A percentile compares a stretch with the other conserved stretches of the same genome.
Conservation (phyloP, 2,329 filamentous ascomycete genomes). For the Botrytis galanthina region DNA sequence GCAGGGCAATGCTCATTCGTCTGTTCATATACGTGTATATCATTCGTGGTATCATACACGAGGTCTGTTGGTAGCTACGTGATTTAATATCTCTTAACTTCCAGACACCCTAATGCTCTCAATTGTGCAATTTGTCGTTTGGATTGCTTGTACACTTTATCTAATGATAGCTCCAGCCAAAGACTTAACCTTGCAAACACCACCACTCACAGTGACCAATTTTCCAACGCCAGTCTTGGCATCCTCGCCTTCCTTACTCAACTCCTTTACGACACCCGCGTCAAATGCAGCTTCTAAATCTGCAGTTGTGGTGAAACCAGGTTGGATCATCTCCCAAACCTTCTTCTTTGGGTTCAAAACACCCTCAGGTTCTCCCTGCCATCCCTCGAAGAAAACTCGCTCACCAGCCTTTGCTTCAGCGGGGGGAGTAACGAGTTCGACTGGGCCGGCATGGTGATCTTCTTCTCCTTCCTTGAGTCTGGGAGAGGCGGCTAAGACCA, state of each 20-base stretch:
- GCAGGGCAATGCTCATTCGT: neutral
- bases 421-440: constrained; percentile 88
- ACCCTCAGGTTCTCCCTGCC: constrained; percentile 87
- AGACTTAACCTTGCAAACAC: constrained; percentile 77
- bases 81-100: neutral
- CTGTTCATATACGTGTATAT: neutral
- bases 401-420: constrained; percentile 77
- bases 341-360: constrained; percentile 99
- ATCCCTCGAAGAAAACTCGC: constrained; percentile 90
- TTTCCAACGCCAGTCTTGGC: constrained; percentile 49
- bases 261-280: constrained; percentile 69
- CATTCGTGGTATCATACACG: neutral
- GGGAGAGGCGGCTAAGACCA: constrained; percentile 96
- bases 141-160: constrained; percentile 46
- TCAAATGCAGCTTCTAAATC: constrained; percentile 83
- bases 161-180: constrained; percentile 79
- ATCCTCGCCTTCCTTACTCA: constrained; percentile 65
- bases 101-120: neutral
- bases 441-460: constrained; percentile 81
- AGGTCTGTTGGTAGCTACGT: neutral
- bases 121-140: neutral
- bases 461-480: constrained; percentile 75
- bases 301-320: constrained; percentile 88
- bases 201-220: constrained; percentile 74
- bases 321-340: constrained; percentile 96